phyloP scores from a whole-genome alignment of 1,284 basidiomycete species.

The Sporisorium exsertum region DNA sequence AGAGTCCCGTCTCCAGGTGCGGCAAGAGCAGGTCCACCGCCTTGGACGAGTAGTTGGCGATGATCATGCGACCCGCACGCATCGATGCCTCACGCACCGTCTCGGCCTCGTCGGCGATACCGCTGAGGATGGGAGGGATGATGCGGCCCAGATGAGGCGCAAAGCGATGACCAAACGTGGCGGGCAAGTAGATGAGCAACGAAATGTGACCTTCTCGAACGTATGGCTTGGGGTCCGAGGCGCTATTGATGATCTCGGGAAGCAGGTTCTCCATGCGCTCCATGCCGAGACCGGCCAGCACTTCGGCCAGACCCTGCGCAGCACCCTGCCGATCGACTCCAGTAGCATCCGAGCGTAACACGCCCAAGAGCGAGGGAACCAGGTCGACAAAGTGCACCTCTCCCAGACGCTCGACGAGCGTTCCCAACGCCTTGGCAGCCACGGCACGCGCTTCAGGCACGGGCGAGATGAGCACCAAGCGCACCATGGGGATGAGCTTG shows the following conservation, averaged over 20 bases:
- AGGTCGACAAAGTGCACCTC: conserved; percentile 96
- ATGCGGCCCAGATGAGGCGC: conserved; percentile 95
- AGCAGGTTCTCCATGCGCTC: conserved; percentile 93
- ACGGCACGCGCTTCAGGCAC: conserved; percentile 97
- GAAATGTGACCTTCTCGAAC: conserved; percentile 99
- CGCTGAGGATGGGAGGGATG: conserved; percentile 90
- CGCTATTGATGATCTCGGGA: conserved; percentile 92
- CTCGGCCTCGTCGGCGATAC: conserved; percentile 92
- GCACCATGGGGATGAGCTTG: conserved; percentile 88
- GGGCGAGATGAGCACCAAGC: conserved; percentile 86
- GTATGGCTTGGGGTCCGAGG: conserved; percentile 87
- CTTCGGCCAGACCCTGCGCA: conserved; percentile 96
- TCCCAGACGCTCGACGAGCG: conserved; percentile 93
- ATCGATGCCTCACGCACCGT: conserved; percentile 92
- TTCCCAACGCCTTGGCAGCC: conserved; percentile 96
- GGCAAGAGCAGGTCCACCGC: conserved; percentile 95
- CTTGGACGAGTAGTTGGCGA: conserved; percentile 90
- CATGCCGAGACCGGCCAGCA: conserved; percentile 94
- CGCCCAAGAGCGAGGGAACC: conserved; percentile 87
- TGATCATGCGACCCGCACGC: conserved; percentile 98
- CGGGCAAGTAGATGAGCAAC: conserved; percentile 92
- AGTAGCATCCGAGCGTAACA: conserved; percentile 91
- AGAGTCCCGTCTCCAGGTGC: conserved; percentile 93
- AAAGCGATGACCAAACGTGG: conserved; percentile 93
- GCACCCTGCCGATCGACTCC: conserved; percentile 97